Base-by-base conservation (phyloP, 2,329 filamentous ascomycete species). In the Myrmaecium sp. region DNA sequence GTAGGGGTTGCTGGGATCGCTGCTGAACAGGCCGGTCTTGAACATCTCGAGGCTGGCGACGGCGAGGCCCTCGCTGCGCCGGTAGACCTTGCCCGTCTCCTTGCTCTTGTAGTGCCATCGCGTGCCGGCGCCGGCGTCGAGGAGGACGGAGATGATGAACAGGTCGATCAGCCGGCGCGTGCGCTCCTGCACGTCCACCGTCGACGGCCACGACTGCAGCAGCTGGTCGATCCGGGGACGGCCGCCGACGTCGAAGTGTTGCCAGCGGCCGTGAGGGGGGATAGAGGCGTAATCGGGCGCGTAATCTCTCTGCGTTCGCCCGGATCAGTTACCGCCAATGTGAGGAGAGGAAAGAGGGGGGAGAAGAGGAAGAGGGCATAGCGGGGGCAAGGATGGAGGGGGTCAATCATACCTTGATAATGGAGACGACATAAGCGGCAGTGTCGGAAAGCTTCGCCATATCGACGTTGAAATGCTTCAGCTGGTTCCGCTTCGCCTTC, bases 91-190 rank as follows among this genome's bases (percentile, higher is more conserved):
- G 30, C 80, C 82, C 36, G 83, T 91, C 45, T 92, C 83, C 35
- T 74, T 74, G 46, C 82, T 92, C 59, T 80, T 89, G 58, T 93
- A 98, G 39, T 73, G 75, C 89, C 89, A 98, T 37, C 71, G 66
- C 3, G 73, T 86, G 21, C 89, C 89, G 2, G 89, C 83, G 21
- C 89, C 89, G 4, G 89, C 81, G 45, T 91, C 80, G 6, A 91
- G 64, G 26, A 91, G 58, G 5, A 89, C 80, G 26, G 80, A 86
- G 35, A 89, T 58, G 21, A 83, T 57, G 54, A 83, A 84, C 18
- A 86, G 63, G 40, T 84, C 79, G 32, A 86, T 65, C 34, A 86
- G 54, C 34, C 80, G 67, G 35, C 78, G 72, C 32, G 76, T 80
- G 34, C 72, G 69, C 53, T 86, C 79, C 30, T 70, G 69, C 35